A percentile compares a stretch with the other conserved stretches of the same genome.
Conservation (phyloP, 1,284 basidiomycete genomes). For the Cutaneotrichosporon mucoides region DNA sequence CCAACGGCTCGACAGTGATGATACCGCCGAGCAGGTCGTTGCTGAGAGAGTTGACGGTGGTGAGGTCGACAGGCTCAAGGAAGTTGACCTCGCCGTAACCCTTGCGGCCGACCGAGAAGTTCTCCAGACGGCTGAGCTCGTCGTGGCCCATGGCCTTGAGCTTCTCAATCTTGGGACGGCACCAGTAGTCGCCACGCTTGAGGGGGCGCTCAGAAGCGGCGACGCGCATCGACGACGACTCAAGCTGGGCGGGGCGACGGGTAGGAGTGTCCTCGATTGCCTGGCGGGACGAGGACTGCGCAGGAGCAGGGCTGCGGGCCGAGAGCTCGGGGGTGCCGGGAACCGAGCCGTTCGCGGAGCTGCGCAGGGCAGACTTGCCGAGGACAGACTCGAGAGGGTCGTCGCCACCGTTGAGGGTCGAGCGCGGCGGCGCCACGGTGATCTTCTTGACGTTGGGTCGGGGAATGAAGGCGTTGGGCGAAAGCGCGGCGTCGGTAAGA, state of each 20-base stretch:
- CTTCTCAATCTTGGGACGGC: conserved; percentile 67
- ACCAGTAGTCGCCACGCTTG: conserved; percentile 85
- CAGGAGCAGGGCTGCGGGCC: conserved; percentile 51
- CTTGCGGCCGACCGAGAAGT: conserved; percentile 80
- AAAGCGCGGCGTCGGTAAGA: conserved; percentile 56
- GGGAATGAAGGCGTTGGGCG: conserved; percentile 60
- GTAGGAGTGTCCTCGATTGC: conserved; percentile 24
- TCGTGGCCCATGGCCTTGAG: conserved; percentile 64
- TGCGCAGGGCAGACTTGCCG: conserved; percentile 41
- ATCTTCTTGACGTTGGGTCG: conserved; percentile 92
- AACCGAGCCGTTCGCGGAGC: conserved; percentile 49
- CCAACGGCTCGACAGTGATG: conserved; percentile 84
- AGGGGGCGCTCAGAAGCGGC: conserved; percentile 49
- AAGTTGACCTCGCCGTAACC: conserved; percentile 90
- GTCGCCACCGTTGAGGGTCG: conserved; percentile 21
- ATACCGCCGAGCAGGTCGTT: conserved; percentile 79
- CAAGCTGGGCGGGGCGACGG: conserved; percentile 32
- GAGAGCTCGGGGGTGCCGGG: conserved; percentile 42
- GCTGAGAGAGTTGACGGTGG: conserved; percentile 67
- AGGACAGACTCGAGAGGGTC: conserved; percentile 46
- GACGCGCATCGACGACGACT: conserved; percentile 30
- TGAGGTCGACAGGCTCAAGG: conserved; percentile 87
- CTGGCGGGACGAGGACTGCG: conserved; percentile 44
- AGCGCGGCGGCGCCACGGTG: conserved; percentile 65
- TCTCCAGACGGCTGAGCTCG: conserved; percentile 63